phyloP scores from a whole-genome alignment of 2,329 filamentous ascomycete genomes.

The Apiospora arundinis region DNA sequence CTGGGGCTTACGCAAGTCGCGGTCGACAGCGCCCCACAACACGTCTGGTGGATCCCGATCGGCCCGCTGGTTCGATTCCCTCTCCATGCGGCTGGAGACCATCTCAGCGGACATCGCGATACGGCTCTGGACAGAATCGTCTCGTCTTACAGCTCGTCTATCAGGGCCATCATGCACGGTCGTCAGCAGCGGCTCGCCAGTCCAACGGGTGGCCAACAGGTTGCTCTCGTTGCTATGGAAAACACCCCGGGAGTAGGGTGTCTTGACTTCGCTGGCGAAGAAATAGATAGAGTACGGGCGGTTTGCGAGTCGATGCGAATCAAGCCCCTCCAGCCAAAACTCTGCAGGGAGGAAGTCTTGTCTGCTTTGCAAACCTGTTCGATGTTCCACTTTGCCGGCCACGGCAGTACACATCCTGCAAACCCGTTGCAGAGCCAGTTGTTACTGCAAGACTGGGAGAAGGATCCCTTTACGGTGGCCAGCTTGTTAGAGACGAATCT shows the following conservation, averaged over 20 bases:
- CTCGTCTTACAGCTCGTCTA: slow-evolving; percentile 45
- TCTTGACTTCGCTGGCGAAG: slow-evolving; percentile 21
- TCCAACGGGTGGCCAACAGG: too few relatives aligned
- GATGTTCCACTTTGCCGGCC: slow-evolving; percentile 51
- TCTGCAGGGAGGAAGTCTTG: slow-evolving; percentile 33
- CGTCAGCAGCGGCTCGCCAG: slow-evolving; percentile 23
- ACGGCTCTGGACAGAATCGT: slow-evolving; percentile 43
- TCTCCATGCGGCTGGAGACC: slow-evolving; percentile 43
- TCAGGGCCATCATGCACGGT: slow-evolving; percentile 41
- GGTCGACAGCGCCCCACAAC: slow-evolving; percentile 31
- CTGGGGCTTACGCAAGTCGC: slow-evolving; percentile 32
- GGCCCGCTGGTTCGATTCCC: slow-evolving; percentile 38
- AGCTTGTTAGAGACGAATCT: slow-evolving; percentile 29
- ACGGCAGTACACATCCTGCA: slow-evolving; percentile 36
- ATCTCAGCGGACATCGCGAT: slow-evolving; percentile 27
- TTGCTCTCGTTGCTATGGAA: slow-evolving; percentile 5
- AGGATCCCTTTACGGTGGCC: slow-evolving; percentile 27
- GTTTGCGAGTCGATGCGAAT: slow-evolving; percentile 24
- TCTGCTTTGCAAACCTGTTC: slow-evolving; percentile 33
- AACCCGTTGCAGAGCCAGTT: slow-evolving; percentile 41
- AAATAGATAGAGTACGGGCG: slow-evolving; percentile 28
- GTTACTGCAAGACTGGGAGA: slow-evolving; percentile 37
- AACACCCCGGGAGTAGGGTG: background rate
- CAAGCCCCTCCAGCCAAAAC: too few relatives aligned
- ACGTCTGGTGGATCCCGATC: slow-evolving; percentile 44